Base-by-base conservation (phyloP, 164 flowering plant genomes). In the Kingdonia uniflora region DNA sequence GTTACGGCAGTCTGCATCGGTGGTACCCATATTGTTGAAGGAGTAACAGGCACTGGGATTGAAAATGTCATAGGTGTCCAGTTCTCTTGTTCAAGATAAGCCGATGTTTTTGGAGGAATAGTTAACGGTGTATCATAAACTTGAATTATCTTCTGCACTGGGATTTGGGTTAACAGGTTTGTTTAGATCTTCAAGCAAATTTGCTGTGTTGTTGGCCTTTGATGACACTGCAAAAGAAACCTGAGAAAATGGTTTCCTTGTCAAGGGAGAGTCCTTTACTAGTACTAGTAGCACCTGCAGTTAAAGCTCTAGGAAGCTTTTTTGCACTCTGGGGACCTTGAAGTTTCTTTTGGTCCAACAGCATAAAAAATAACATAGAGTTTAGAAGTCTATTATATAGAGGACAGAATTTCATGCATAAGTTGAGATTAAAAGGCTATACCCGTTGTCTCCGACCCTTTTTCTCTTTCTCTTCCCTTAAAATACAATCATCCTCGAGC, bases 381-480 rank as follows among this genome's bases (percentile, higher is more conserved):
- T 7, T 37, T 37, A 7, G n/a, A 14, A 15, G 15, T 5, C 5
- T 44, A 44, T 4, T 44, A 22, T 22, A 44, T 6, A 44, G 19
- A 43, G n/a, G n/a, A n/a, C n/a, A n/a, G n/a, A n/a, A n/a, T n/a
- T n/a, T n/a, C n/a, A n/a, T n/a, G n/a, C n/a, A 21, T 50, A 22
- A 56, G 20, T 26, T 1, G 6, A 14, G n/a, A 22, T 1, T 11
- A 37, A 8, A 23, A 26, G 24, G 13, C 1, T 49, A 29, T 80
- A 89, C 97, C 80, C 89, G 57, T 64, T 79, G 79, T 64, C 95
- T 79, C 54, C 74, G 76, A 14, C 72, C 84, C 60, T 81, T 85
- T 69, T 79, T 74, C 63, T 91, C 97, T 65, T 81, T 91, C 69
- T 87, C 97, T 63, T 85, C 71, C 38, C 86, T 65, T 59, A 80